Percentiles rank a stretch among this genome's conserved stretches.
Evolutionary conservation across 352 stramenopile genomes (phyloP).

Genomic region (Phytopythium vexans): DNA sequence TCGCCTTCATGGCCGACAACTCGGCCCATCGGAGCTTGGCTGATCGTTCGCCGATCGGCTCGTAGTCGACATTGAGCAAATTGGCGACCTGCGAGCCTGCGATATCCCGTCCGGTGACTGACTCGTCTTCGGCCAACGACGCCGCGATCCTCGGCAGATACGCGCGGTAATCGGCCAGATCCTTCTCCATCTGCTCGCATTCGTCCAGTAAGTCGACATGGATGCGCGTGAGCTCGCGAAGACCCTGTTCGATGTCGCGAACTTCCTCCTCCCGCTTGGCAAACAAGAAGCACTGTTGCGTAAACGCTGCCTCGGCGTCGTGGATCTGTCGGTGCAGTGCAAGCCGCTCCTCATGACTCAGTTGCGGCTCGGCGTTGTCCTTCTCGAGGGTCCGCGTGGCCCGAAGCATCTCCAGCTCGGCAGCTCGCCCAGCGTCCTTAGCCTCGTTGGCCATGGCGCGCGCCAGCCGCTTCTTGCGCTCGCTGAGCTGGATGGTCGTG

Average conservation of each 20-base stretch:
- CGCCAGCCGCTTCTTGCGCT: slow-evolving; percentile 61
- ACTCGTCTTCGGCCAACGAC: slow-evolving; percentile 21
- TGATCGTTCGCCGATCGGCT: slow-evolving; percentile 38
- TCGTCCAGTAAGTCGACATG: slow-evolving; percentile 63
- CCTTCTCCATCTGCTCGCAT: slow-evolving; percentile 51
- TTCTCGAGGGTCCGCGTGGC: slow-evolving; percentile 42
- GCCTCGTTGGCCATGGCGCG: slow-evolving; percentile 41
- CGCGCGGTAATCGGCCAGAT: slow-evolving; percentile 47
- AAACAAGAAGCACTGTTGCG: slow-evolving; percentile 61
- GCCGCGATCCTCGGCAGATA: slow-evolving; percentile 53
- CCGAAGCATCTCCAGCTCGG: slow-evolving; percentile 50
- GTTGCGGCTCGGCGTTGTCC: slow-evolving; percentile 31
- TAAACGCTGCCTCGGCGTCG: slow-evolving; percentile 44
- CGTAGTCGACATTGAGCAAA: slow-evolving; percentile 67
- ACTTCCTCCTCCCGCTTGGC: slow-evolving; percentile 72
- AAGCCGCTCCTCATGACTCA: slow-evolving; percentile 38
- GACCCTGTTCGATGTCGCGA: slow-evolving; percentile 53
- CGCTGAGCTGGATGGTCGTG: slow-evolving; percentile 62
- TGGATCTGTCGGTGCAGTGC: slow-evolving; percentile 33
- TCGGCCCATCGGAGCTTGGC: slow-evolving; percentile 71
- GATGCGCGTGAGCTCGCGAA: slow-evolving; percentile 65
- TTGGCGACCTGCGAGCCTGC: slow-evolving; percentile 46
- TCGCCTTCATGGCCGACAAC: slow-evolving; percentile 68
- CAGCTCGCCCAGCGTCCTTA: slow-evolving; percentile 37
- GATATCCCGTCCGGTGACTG: slow-evolving; percentile 28